Evolutionary conservation across 2,329 filamentous ascomycete species (phyloP).

Genomic region (Macrophomina tecta): DNA sequence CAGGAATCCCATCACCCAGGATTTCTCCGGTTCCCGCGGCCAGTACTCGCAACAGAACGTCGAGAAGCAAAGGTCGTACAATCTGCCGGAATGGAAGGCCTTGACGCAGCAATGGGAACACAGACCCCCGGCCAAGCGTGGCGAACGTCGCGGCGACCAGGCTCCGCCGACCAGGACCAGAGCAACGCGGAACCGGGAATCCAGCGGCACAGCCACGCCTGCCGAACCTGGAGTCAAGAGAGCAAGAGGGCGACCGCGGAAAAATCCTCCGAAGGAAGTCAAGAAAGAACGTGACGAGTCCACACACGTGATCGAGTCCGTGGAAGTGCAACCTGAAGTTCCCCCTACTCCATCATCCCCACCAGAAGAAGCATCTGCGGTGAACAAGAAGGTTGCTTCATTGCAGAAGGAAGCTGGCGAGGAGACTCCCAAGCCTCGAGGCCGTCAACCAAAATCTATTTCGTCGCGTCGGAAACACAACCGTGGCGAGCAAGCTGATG

Average conservation of each 20-base stretch:
- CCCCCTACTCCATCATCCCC: conserved; percentile 53
- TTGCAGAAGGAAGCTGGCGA: conserved; percentile 47
- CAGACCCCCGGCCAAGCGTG: conserved; percentile 89
- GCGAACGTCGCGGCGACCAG: conserved; percentile 67
- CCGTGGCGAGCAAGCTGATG: conserved; percentile 75
- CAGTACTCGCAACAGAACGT: conserved; percentile 98
- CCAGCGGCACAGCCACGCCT: conserved; percentile 37
- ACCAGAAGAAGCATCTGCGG: conserved; percentile 31
- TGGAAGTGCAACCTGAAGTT: conserved; percentile 37
- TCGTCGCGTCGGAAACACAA: conserved; percentile 89
- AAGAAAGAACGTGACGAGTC: conserved; percentile 42
- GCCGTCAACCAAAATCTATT: conserved; percentile 71
- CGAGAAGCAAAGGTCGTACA: conserved; percentile 94
- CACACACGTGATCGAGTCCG: conserved; percentile 36
- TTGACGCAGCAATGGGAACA: conserved; percentile 95
- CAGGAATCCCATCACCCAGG: conserved; percentile 96
- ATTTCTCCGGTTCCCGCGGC: conserved; percentile 94
- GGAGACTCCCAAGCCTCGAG: conserved; percentile 58
- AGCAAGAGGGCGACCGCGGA: conserved; percentile 55
- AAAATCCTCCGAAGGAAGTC: conserved; percentile 40
- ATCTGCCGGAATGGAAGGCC: conserved; percentile 92
- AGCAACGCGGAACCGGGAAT: conserved; percentile 41
- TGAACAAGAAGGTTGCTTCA: conserved; percentile 30
- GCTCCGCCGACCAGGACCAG: conserved; percentile 42
- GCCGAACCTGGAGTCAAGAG: conserved; percentile 53